Base-by-base conservation (phyloP, 208 protist species). In the Sergeia podlipaevii region DNA sequence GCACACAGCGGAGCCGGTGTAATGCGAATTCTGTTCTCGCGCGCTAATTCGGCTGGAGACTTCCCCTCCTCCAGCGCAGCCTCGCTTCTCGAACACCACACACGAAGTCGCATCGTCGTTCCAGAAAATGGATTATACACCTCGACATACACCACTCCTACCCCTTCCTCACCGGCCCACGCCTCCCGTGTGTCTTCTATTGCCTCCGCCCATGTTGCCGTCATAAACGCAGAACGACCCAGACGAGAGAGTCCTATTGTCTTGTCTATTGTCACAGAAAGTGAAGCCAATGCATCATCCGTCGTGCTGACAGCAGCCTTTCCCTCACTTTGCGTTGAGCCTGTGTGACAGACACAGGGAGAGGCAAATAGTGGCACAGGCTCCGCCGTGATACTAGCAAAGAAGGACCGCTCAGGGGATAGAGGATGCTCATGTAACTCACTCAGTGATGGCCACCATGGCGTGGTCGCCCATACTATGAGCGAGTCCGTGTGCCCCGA, bases 371-470 rank as follows among this genome's bases (percentile, higher is more conserved):
- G 70, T 24, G 52, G 60, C 45, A 65, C 74, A 45, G 34, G 53
- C 30, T 30, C 46, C 17, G 42, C 59, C 10, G 80, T 61, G 18
- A 85, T 49, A 33, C 76, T 62, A 5, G 78, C 71, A 24, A 69
- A 56, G 50, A 93, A 85, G 4, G 62, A 70, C 17, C 62, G 70
- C 8, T n/a, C 11, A 0, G 62, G 20, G 37, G 73, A 26, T 11
- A 90, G 34, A 1, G 85, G 78, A 51, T 88, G 66, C 13, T 50
- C 49, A 11, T 63, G 54, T 13, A 90, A 50, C 5, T 70, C 37
- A 1, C 39, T 55, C 1, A 83, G 38, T 23, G 74, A 24, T 3
- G 86, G 86, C 86, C 86, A 93, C 86, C 86, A 93, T 24, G 60
- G 46, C 21, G 70, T 53, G 1, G 73, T 64, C 17, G 74, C 69